phyloP scores from a whole-genome alignment of 441 rosid species.

The Codiaeum variegatum region DNA sequence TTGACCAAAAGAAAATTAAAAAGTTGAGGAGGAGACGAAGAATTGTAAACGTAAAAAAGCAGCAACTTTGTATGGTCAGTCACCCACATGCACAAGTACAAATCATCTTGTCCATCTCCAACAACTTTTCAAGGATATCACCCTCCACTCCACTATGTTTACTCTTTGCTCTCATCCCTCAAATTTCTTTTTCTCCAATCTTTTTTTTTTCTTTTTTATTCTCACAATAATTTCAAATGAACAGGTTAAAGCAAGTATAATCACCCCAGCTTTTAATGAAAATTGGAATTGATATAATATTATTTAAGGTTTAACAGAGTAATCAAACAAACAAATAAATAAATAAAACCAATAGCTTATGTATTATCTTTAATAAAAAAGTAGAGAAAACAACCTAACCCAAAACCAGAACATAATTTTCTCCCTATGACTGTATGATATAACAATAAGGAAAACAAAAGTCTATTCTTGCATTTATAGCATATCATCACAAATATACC shows the following conservation, averaged over 20 bases:
- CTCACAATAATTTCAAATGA: conserved; percentile 6
- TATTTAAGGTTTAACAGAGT: neutral
- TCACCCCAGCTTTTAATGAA: neutral
- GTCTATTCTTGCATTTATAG: conserved; percentile 25
- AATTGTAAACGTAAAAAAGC: conserved; percentile 2
- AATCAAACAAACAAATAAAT: no score
- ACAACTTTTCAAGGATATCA: conserved; percentile 25
- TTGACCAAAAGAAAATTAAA: neutral
- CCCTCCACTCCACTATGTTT: conserved; percentile 21
- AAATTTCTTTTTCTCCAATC: neutral
- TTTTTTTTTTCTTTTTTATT: no score
- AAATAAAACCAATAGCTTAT: conserved; percentile 5
- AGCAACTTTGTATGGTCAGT: conserved; percentile 25
- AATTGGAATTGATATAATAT: neutral
- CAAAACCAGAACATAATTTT: conserved; percentile 12
- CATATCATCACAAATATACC: conserved; percentile 11
- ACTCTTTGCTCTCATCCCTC: neutral
- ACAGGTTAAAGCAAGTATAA: neutral
- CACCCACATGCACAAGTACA: conserved; percentile 37
- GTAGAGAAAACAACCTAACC: conserved; percentile 17
- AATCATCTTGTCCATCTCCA: conserved; percentile 33
- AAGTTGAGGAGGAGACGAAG: conserved; percentile 1
- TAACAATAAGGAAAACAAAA: conserved; percentile 10
- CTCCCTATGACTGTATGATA: conserved; percentile 10
- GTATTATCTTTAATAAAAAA: conserved; percentile 11